Base-by-base conservation (phyloP, 768 basidiomycete genomes). In the Amanita molliuscula region DNA sequence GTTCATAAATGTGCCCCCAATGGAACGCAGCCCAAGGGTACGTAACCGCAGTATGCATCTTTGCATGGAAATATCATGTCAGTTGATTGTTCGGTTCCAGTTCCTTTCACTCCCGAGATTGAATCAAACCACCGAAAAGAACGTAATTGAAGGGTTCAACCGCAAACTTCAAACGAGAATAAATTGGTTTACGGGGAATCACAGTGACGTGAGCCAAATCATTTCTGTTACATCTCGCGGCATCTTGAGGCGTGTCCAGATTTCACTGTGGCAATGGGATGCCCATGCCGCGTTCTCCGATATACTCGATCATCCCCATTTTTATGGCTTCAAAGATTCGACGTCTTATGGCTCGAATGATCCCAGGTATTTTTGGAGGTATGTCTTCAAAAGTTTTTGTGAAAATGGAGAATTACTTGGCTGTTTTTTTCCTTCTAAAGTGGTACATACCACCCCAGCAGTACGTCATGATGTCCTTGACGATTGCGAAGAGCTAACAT, bases 321-420 rank as follows among this genome's bases (percentile, higher is more conserved):
- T 66, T n/a, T 81, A 71, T 48, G 79, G 79, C 0, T 79, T 81
- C 59, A 63, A 67, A n/a, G 78, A 82, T 54, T 70, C 69, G 2
- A 72, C 70, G 2, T 68, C 72, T 0, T 74, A 65, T 49, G 78
- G 77, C 8, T 60, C 58, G 9, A 35, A 47, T 18, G 65, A 61
- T 26, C 34, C 68, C 11, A 69, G 68, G 11, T 63, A 70, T 44
- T 80, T 80, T 69, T 80, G 78, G 78, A 74, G 73, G 76, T 77
- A 54, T 50, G 73, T 59, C 43, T 0, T 18, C 15, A 9, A 42
- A 26, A 48, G 16, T 4, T 11, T 10, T 11, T 10, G 44, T 33
- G 11, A 16, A n/a, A 31, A 35, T 45, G 21, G 10, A 15, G 25
- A 33, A 48, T 6, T 34, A 9, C 4, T 6, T 36, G 34, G 35